phyloP scores from a whole-genome alignment of 495 filamentous ascomycete species.

The Venustampulla echinocandica region DNA sequence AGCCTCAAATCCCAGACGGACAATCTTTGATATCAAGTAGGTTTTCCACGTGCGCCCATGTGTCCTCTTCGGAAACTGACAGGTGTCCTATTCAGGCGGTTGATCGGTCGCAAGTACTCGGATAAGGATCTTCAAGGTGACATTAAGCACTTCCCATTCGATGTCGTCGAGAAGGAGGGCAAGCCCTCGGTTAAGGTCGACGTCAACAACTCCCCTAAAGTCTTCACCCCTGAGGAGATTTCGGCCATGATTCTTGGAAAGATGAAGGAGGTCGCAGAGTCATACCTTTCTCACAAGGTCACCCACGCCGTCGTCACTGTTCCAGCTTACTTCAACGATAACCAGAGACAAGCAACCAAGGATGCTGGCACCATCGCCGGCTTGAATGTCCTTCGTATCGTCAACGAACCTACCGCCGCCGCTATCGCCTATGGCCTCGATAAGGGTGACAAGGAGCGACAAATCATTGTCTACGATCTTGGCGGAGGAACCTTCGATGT shows the following conservation, averaged over 20 bases:
- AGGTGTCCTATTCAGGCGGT: conserved; percentile 46
- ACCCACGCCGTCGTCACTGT: conserved; percentile 96
- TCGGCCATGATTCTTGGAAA: conserved; percentile 84
- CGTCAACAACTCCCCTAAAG: conserved; percentile 62
- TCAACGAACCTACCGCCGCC: conserved; percentile 89
- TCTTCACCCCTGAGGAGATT: conserved; percentile 79
- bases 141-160: conserved; percentile 87
- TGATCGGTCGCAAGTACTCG: conserved; percentile 82
- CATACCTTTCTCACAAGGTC: conserved; percentile 89
- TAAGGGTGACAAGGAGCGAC: conserved; percentile 76
- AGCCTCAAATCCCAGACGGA: conserved; percentile 79
- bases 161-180: conserved; percentile 70
- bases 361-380: conserved; percentile 92
- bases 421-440: conserved; percentile 85
- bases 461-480: conserved; percentile 95
- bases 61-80: conserved; percentile 15
- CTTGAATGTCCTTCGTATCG: conserved; percentile 93
- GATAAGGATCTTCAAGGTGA: conserved; percentile 82
- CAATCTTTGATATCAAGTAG: conserved; percentile 92
- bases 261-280: conserved; percentile 97
- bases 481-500: conserved; percentile 99
- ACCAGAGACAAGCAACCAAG: conserved; percentile 96
- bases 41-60: conserved; percentile 26
- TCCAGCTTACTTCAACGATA: conserved; percentile 99
- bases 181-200: conserved; percentile 76